A percentile compares a stretch with the other conserved stretches of the same genome.
These are phyloP conservation scores for Phylloporus sp. DNA, from an alignment of 768 basidiomycete species.

Conservation along the genomic window DNA sequence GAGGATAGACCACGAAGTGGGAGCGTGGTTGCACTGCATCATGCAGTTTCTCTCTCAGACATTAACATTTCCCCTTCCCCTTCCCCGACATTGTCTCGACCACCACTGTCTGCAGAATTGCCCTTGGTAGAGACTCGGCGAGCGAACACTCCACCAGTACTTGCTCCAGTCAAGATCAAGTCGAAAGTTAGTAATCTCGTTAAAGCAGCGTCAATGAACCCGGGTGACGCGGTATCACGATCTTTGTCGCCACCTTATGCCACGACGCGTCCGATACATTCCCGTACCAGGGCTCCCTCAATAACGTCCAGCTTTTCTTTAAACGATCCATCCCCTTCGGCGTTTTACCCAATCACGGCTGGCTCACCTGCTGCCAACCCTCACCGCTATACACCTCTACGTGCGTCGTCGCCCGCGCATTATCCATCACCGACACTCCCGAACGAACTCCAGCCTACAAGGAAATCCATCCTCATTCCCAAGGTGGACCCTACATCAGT, in stretches of 20 bases:
- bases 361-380: slow-evolving; percentile 54
- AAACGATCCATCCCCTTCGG: slow-evolving; percentile 25
- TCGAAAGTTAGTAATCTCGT: slow-evolving; percentile 56
- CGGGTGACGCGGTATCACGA: slow-evolving; percentile 36
- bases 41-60: slow-evolving; percentile 23
- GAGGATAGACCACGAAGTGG: slow-evolving; percentile 33
- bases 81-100: slow-evolving; percentile 12
- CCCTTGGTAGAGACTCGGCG: slow-evolving; percentile 9
- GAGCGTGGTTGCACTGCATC: slow-evolving; percentile 25
- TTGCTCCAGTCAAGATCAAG: slow-evolving; percentile 45
- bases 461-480: slow-evolving; percentile 11
- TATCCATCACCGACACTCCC: slow-evolving; percentile 22
- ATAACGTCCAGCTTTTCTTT: slow-evolving; percentile 25
- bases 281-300: slow-evolving; percentile 29
- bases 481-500: slow-evolving; percentile 55
- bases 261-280: slow-evolving; percentile 28
- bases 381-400: slow-evolving; percentile 45
- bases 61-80: slow-evolving; percentile 9
- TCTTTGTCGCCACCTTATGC: slow-evolving; percentile 32
- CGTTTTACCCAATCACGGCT: slow-evolving; percentile 57
- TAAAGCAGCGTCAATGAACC: slow-evolving; percentile 25
- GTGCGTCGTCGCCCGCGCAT: slow-evolving; percentile 33
- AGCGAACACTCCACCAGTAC: slow-evolving; percentile 14
- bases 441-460: slow-evolving; percentile 20
- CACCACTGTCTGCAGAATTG: slow-evolving; percentile 15